A percentile compares a stretch with the other conserved stretches of the same genome.
Conservation (phyloP, 306 rosid species). For the Rosa rugosa region DNA sequence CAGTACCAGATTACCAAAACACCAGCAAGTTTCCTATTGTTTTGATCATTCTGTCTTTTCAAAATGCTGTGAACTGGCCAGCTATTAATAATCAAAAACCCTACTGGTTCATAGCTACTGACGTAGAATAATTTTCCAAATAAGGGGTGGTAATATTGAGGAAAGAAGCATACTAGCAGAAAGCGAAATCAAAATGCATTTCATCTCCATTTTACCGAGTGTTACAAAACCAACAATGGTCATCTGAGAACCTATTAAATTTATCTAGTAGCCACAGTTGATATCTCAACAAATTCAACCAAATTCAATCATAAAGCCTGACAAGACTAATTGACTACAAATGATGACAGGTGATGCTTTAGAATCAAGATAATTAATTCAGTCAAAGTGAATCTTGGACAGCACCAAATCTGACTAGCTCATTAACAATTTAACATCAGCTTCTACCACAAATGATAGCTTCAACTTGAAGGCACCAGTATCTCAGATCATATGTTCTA, state of each 20-base stretch:
- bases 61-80: too few species aligned
- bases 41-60: too few species aligned
- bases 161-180: background rate
- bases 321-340: background rate
- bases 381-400: background rate
- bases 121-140: too few species aligned
- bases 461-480: background rate
- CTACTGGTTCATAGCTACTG: too few species aligned
- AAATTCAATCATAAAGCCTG: background rate
- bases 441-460: background rate
- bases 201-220: background rate
- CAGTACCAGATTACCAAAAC: too few species aligned
- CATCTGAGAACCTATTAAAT: background rate
- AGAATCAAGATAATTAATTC: background rate
- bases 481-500: background rate
- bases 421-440: background rate
- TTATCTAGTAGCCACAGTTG: background rate
- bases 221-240: background rate
- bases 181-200: background rate
- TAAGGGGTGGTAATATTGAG: background rate
- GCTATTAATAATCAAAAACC: too few species aligned
- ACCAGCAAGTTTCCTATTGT: too few species aligned
- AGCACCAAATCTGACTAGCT: background rate
- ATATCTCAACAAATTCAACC: background rate
- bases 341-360: background rate